Evolutionary conservation across 1,284 basidiomycete genomes (phyloP).

Genomic region (Sanghuangporus baumii): DNA sequence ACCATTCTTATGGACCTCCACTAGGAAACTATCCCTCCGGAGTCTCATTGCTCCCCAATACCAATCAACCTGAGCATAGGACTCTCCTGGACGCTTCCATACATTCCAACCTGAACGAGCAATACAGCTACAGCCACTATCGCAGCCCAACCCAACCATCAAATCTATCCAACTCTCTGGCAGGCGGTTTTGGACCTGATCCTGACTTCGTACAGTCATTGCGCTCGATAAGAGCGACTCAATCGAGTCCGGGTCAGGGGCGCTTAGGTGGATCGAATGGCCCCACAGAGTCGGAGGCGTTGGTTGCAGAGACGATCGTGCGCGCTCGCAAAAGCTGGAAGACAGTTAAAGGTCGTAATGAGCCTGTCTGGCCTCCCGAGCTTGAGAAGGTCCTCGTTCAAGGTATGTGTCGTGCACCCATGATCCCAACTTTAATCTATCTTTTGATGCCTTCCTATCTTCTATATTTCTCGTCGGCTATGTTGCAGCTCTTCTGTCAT

Average conservation of each 20-base stretch:
- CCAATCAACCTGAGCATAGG: not conserved
- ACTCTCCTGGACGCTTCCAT: not conserved
- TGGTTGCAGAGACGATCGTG: conserved; percentile 57
- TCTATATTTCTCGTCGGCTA: not conserved
- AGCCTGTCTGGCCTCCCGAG: conserved; percentile 70
- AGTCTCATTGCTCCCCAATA: not conserved
- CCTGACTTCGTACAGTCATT: not conserved
- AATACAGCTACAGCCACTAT: not conserved
- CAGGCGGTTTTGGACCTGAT: not conserved
- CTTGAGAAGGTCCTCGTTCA: conserved; percentile 71
- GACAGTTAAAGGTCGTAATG: conserved; percentile 57
- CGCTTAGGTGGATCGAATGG: not conserved
- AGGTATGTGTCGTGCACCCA: conserved; percentile 35
- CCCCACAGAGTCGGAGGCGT: not conserved
- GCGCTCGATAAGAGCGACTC: not conserved
- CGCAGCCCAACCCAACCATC: not conserved
- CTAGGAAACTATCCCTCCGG: not conserved
- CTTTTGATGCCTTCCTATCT: not conserved
- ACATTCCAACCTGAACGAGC: not conserved
- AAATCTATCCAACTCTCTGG: not conserved
- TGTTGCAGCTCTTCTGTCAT: conserved; percentile 41
- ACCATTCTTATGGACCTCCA: not conserved
- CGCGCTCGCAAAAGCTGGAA: conserved; percentile 70
- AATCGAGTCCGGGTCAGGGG: not conserved
- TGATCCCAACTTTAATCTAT: not conserved